These are phyloP conservation scores for Lepidium aucheri DNA, from an alignment of 345 rosid genomes.

Conservation along the genomic window DNA sequence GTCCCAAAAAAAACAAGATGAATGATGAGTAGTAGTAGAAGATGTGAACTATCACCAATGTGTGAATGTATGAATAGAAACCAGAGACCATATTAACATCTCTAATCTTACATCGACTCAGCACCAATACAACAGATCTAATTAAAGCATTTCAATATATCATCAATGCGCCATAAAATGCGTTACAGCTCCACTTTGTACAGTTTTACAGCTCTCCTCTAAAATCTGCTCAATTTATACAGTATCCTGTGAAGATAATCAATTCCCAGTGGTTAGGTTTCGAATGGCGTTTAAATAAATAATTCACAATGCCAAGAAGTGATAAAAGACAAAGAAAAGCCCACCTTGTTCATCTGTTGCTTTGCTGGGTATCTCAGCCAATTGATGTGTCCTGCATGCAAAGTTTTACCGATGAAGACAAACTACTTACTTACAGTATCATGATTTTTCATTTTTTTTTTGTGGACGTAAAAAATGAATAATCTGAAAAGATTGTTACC, in stretches of 20 bases:
- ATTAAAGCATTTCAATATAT: constrained; percentile 1
- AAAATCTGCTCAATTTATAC: constrained; percentile 17
- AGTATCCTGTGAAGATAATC: constrained; percentile 17
- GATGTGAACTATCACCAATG: constrained; percentile 1
- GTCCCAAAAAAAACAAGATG: neutral
- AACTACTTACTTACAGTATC: constrained; percentile 1
- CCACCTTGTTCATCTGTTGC: constrained; percentile 40
- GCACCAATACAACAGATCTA: constrained; percentile 12
- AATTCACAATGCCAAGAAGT: neutral
- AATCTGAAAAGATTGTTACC: constrained; percentile 31
- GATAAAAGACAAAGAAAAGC: neutral
- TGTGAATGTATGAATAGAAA: constrained; percentile 10
- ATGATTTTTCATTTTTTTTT: too few species aligned
- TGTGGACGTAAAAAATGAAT: neutral
- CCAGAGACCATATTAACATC: constrained; percentile 1
- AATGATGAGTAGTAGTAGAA: neutral
- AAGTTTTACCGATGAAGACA: neutral
- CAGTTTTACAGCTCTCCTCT: constrained; percentile 19
- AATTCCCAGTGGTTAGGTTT: neutral
- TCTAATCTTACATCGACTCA: constrained; percentile 7
- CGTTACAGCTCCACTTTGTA: constrained; percentile 18
- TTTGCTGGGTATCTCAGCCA: constrained; percentile 30
- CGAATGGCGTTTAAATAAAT: neutral
- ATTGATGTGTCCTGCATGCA: constrained; percentile 43
- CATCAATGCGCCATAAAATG: neutral